Evolutionary conservation across 78 protist genomes (phyloP), one percentile per base, ranked within the genome.

Genomic region (Paratrimastix pyriformis): DNA sequence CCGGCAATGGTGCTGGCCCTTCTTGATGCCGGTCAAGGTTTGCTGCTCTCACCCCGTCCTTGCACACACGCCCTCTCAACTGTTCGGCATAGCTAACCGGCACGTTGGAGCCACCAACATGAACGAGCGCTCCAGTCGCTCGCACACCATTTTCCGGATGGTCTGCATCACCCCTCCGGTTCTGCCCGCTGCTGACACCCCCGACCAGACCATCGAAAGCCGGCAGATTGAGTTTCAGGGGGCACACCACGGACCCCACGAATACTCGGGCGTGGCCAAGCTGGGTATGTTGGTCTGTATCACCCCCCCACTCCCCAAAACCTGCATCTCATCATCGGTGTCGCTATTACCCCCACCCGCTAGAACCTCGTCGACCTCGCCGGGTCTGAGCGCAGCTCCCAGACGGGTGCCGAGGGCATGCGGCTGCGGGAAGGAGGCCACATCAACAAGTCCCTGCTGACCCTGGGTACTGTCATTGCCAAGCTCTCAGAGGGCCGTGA

Each of bases 291-390:
- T 21, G 55, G 13, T 50, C 55, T 21, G 15, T 50, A 21, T 50
- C 15, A 21, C 55, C 32, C 15, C 55, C 13, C 55, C 15, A 50
- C 15, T 50, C 32, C 15, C 13, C 18, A 26, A 26, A 52, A 52
- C 18, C 57, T 26, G 57, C 35, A 52, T 18, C 57, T 21, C 18
- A 21, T 26, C 18, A 52, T 52, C 21, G 18, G 35, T 26, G 57
- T 52, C 57, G 18, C 57, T 26, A 52, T 26, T 18, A 52, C 57
- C 35, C 21, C 21, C 21, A 21, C 65, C 65, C 33, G 7, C 44
- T 6, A 8, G 35, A 37, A 65, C 7, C 30, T 65, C 54, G 38
- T 65, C 38, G 72, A 65, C 72, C 44, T 65, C 5, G 72, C 72
- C 38, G 72, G 72, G 33, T 65, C 72, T 35, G 72, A 65, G 7